phyloP scores from a whole-genome alignment of 1,284 basidiomycete genomes.

The Ustilago tritici region DNA sequence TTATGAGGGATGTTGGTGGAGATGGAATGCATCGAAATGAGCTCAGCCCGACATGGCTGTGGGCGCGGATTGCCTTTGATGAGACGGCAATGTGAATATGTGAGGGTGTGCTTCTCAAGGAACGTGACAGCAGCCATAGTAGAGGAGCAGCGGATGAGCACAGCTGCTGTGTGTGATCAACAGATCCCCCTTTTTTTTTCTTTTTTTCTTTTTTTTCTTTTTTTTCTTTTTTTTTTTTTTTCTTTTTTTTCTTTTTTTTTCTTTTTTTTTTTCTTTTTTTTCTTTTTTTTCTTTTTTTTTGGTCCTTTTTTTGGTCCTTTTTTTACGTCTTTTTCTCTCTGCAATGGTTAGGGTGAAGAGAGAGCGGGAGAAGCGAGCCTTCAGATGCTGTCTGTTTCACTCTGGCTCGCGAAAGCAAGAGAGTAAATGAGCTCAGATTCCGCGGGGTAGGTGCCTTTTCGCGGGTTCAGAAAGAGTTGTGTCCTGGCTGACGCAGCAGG shows the following conservation, averaged over 20 bases:
- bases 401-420: neutral
- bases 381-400: neutral
- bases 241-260: neutral
- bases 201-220: too few relatives aligned
- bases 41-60: neutral
- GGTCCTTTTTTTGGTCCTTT: neutral
- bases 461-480: neutral
- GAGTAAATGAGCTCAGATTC: neutral
- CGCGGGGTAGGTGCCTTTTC: constrained; percentile 1
- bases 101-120: neutral
- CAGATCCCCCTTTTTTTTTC: too few relatives aligned
- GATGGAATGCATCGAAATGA: constrained; percentile 8
- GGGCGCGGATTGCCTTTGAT: constrained; percentile 14
- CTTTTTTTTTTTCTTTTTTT: too few relatives aligned
- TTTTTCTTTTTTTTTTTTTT: constrained; percentile 5
- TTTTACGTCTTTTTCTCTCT: neutral
- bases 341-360: neutral
- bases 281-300: neutral
- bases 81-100: constrained; percentile 2
- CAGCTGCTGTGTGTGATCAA: too few relatives aligned
- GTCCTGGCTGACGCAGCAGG: neutral
- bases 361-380: neutral
- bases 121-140: constrained; percentile 4
- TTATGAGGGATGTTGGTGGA: neutral
- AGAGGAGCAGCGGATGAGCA: neutral